phyloP scores from a whole-genome alignment of 805 yeast genomes.

The Saccharomycopsis schoenii region DNA sequence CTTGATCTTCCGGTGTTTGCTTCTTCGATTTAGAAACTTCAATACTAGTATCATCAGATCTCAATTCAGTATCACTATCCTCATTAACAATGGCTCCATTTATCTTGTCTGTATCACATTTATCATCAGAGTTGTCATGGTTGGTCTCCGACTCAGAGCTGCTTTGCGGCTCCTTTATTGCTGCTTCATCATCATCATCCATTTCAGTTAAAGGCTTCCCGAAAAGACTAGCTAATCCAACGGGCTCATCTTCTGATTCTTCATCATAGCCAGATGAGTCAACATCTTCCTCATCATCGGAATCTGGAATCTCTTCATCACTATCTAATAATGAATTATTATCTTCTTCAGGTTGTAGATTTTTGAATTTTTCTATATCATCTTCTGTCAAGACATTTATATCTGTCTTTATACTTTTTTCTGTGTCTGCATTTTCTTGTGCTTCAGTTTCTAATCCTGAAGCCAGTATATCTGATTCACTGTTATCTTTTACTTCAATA shows the following conservation, averaged over 20 bases:
- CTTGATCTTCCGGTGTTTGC: slow-evolving; percentile 21
- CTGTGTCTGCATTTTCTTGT: neutral
- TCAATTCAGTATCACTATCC: slow-evolving; percentile 21
- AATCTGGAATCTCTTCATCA: slow-evolving; percentile 21
- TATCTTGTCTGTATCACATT: slow-evolving; percentile 5
- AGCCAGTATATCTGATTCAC: slow-evolving; percentile 6
- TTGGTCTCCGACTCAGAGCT: slow-evolving; percentile 4
- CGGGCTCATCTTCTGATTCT: slow-evolving; percentile 17
- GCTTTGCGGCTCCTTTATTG: slow-evolving; percentile 2
- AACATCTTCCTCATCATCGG: slow-evolving; percentile 18
- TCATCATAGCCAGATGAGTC: slow-evolving; percentile 22
- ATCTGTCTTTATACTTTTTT: slow-evolving; percentile 1
- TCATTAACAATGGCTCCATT: slow-evolving; percentile 22
- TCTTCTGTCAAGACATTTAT: slow-evolving; percentile 17
- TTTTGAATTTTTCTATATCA: slow-evolving; percentile 17
- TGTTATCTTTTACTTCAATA: slow-evolving; percentile 3
- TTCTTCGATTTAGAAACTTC: slow-evolving; percentile 13
- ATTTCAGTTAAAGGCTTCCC: slow-evolving; percentile 23
- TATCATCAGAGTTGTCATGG: neutral
- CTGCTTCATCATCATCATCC: slow-evolving; percentile 31
- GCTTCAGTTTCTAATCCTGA: neutral
- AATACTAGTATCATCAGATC: neutral
- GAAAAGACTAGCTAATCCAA: slow-evolving; percentile 30
- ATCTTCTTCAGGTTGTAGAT: slow-evolving; percentile 10
- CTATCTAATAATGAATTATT: slow-evolving; percentile 18